These are phyloP conservation scores for Fusarium pseudoanthophilum DNA, from an alignment of 2,329 filamentous ascomycete species.

Conservation along the genomic window DNA sequence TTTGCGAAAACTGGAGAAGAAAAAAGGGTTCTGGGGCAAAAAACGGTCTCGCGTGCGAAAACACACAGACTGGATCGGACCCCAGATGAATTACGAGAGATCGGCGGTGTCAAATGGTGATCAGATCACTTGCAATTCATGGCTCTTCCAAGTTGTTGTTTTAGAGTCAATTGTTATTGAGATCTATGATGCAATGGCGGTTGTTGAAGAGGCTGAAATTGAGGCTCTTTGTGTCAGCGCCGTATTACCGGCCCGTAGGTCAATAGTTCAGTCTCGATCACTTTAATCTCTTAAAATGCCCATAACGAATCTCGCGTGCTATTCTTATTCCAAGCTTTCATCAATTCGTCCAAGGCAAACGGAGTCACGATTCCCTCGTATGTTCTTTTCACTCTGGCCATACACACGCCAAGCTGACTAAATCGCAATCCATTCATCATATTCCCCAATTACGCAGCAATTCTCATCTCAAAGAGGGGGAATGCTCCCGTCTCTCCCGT, in stretches of 20 bases:
- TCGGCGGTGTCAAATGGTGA: not conserved
- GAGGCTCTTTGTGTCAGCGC: not conserved
- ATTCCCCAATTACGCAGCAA: not conserved
- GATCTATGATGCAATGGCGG: not conserved
- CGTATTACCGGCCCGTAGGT: not conserved
- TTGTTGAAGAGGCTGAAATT: not conserved
- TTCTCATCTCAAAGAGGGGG: no score
- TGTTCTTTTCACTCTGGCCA: not conserved
- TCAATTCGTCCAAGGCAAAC: not conserved
- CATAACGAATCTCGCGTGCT: not conserved
- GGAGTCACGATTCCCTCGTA: not conserved
- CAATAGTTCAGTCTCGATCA: not conserved
- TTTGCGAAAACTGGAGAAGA: not conserved
- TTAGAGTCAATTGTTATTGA: rapidly evolving
- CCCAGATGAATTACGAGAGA: not conserved
- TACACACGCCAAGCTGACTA: not conserved
- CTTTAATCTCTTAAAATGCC: not conserved
- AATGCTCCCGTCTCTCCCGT: not conserved
- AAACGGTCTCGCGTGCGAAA: not conserved
- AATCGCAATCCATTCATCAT: not conserved
- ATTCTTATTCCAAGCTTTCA: not conserved
- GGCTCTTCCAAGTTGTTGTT: rapidly evolving
- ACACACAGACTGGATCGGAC: not conserved
- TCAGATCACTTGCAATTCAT: no score
- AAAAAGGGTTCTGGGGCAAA: not conserved